phyloP scores from a whole-genome alignment of 331 rosid genomes.

The Erythrophleum ivorense region DNA sequence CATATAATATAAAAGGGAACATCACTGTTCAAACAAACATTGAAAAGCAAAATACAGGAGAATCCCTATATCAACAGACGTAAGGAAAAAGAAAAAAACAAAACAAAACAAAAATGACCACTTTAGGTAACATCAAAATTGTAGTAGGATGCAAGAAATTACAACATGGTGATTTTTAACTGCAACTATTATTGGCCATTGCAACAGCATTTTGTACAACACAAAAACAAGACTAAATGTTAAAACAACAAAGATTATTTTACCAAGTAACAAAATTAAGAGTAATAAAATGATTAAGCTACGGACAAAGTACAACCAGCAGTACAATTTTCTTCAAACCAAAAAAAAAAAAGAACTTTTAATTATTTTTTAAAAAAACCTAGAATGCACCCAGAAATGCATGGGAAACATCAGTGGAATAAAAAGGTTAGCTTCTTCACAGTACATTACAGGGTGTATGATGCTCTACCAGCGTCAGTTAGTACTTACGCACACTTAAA shows the following conservation, averaged over 20 bases:
- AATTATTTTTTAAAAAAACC: background rate
- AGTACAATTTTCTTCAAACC: background rate
- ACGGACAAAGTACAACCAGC: background rate
- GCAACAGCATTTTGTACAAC: background rate
- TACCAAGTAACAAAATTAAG: background rate
- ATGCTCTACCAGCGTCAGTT: background rate
- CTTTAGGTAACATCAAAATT: background rate
- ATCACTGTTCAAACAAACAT: slow-evolving; percentile 6
- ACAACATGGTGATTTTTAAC: background rate
- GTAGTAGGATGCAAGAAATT: background rate
- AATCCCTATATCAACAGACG: slow-evolving; percentile 6
- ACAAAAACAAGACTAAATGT: background rate
- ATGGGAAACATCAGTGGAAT: background rate
- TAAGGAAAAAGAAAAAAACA: background rate
- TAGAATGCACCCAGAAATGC: background rate
- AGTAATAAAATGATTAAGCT: background rate
- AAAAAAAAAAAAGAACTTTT: background rate
- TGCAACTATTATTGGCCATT: background rate
- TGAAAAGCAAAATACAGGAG: background rate
- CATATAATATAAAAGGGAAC: slow-evolving; percentile 4
- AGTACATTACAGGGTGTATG: background rate
- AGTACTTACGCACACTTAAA: background rate
- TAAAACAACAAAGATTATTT: background rate
- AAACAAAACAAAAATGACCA: background rate
- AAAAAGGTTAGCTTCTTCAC: background rate